Evolutionary conservation across 176 grass and related monocot species (phyloP).

Genomic region (Ananas comosus): DNA sequence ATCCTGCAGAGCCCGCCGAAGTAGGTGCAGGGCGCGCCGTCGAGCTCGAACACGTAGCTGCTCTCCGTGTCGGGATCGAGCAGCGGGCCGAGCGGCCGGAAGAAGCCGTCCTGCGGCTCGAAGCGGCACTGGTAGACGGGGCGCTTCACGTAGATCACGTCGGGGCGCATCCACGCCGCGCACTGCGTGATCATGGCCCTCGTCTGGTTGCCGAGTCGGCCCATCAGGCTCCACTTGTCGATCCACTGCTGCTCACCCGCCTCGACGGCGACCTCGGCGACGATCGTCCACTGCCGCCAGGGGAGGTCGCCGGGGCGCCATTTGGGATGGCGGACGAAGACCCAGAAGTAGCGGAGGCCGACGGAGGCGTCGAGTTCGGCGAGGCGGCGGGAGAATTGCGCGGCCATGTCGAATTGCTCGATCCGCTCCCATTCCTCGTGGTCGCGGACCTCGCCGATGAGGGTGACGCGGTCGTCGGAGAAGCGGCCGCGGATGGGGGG

Average conservation of each 20-base stretch:
- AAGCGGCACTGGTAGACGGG: conserved; percentile 81
- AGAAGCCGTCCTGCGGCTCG: conserved; percentile 81
- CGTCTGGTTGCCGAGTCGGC: conserved; percentile 52
- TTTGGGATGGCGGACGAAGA: conserved; percentile 79
- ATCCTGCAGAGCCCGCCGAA: conserved; percentile 77
- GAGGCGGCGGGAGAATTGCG: conserved; percentile 53
- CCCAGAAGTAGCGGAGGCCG: conserved; percentile 63
- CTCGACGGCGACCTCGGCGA: conserved; percentile 65
- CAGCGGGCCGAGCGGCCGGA: conserved; percentile 47
- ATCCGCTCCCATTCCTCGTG: conserved; percentile 78
- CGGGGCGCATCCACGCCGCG: conserved; percentile 73
- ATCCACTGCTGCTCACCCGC: conserved; percentile 41
- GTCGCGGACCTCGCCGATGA: conserved; percentile 55
- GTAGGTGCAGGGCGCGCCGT: conserved; percentile 55
- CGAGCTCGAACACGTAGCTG: conserved; percentile 52
- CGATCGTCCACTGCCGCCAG: conserved; percentile 86
- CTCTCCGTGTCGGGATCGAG: conserved; percentile 59
- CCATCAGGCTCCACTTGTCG: conserved; percentile 92
- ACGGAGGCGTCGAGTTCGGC: conserved; percentile 32
- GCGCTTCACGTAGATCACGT: conserved; percentile 76
- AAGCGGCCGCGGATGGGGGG: conserved; percentile 86
- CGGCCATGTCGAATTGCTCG: conserved; percentile 80
- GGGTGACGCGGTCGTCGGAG: conserved; percentile 77
- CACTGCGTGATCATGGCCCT: conserved; percentile 60
- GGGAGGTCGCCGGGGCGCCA: conserved; percentile 73